phyloP scores from a whole-genome alignment of 108 stramenopile species.

The Cyclotella choctawhatcheeana region DNA sequence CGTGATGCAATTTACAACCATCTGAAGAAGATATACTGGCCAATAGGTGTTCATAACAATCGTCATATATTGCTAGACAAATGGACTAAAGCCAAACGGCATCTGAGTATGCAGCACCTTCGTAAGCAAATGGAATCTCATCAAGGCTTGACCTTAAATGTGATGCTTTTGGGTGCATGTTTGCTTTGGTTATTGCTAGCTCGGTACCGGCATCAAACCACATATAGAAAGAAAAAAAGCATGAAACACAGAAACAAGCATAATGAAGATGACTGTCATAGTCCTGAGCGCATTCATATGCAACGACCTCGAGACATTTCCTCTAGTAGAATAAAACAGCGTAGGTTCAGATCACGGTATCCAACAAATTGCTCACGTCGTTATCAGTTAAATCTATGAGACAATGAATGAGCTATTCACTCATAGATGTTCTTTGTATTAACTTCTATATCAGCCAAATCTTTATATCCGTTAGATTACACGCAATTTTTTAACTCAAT shows the following conservation, averaged over 20 bases:
- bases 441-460: too few species aligned
- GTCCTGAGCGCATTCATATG: not conserved
- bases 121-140: slow-evolving; percentile 28
- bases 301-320: not conserved
- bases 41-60: slow-evolving; percentile 40
- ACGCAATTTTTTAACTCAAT: too few species aligned
- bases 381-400: slow-evolving; percentile 3
- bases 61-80: slow-evolving; percentile 40
- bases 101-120: slow-evolving; percentile 29
- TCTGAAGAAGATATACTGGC: slow-evolving; percentile 48
- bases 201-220: not conserved
- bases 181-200: not conserved
- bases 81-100: slow-evolving; percentile 35
- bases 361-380: not conserved
- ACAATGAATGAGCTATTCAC: not conserved
- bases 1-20: slow-evolving; percentile 32
- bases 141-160: slow-evolving; percentile 10
- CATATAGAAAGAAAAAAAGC: not conserved
- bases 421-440: too few species aligned
- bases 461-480: too few species aligned
- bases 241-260: not conserved
- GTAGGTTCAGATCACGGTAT: not conserved
- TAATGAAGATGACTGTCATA: not conserved
- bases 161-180: slow-evolving; percentile 9
- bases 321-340: slow-evolving; percentile 8